These are phyloP conservation scores for Yamadazyma aaseri DNA, from an alignment of 1,139 yeast genomes.

Conservation along the genomic window DNA sequence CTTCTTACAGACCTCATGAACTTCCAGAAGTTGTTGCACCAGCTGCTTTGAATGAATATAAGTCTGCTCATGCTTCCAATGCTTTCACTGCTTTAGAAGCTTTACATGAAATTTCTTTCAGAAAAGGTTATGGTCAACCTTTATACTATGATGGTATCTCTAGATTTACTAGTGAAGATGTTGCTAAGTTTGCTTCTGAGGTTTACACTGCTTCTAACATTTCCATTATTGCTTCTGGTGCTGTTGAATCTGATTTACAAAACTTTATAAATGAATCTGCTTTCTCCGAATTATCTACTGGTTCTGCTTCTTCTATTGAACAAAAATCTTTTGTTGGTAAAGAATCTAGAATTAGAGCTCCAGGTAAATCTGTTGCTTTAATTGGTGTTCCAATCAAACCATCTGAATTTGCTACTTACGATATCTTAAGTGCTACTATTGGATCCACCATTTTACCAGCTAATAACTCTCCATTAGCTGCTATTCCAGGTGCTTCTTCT, in stretches of 20 bases:
- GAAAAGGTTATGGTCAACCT: conserved; percentile 87
- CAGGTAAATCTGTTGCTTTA: conserved; percentile 69
- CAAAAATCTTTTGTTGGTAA: conserved; percentile 58
- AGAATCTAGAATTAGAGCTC: conserved; percentile 69
- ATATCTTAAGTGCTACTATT: conserved; percentile 71
- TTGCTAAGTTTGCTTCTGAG: conserved; percentile 64
- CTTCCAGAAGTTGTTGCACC: conserved; percentile 80
- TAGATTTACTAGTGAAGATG: conserved; percentile 60
- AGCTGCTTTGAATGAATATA: conserved; percentile 59
- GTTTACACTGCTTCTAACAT: conserved; percentile 73
- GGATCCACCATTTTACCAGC: conserved; percentile 61
- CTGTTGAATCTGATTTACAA: conserved; percentile 66
- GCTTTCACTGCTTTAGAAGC: conserved; percentile 69
- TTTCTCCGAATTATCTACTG: conserved; percentile 62
- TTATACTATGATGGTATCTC: conserved; percentile 68
- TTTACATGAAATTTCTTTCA: conserved; percentile 79
- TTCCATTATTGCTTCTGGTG: conserved; percentile 72
- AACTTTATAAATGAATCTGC: conserved; percentile 67
- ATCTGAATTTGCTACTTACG: conserved; percentile 64
- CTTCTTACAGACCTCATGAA: conserved; percentile 82
- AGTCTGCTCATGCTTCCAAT: conserved; percentile 50
- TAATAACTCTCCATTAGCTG: conserved; percentile 45
- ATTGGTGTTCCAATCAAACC: conserved; percentile 78
- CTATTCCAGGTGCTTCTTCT: conserved; percentile 58
- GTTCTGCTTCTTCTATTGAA: conserved; percentile 47